phyloP scores from a whole-genome alignment of 225 moss, liverwort and hornwort species.

The Physcomitrium patens region DNA sequence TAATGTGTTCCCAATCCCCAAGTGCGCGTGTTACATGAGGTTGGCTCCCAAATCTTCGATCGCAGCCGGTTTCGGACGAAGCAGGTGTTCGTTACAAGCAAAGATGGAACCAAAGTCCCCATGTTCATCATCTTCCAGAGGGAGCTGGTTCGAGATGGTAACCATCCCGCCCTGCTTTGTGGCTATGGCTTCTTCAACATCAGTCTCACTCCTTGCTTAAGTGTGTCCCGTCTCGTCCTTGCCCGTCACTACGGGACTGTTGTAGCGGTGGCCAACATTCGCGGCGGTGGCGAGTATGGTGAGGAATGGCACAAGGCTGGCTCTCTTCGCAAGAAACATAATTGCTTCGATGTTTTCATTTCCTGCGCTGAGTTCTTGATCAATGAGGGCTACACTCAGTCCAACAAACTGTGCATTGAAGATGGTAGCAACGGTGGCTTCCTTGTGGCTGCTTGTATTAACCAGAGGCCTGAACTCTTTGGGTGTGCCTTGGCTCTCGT shows the following conservation, averaged over 20 bases:
- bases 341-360: conserved; percentile 91
- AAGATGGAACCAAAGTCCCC: conserved; percentile 78
- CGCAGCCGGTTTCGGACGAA: conserved; percentile 73
- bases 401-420: conserved; percentile 85
- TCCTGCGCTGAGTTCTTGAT: conserved; percentile 72
- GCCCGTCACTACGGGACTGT: conserved; percentile 79
- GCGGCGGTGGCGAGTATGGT: conserved; percentile 95
- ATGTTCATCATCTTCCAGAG: conserved; percentile 78
- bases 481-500: conserved; percentile 92
- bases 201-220: conserved; percentile 84
- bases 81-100: conserved; percentile 83
- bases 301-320: conserved; percentile 97
- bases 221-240: conserved; percentile 73
- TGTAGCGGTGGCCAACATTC: conserved; percentile 82
- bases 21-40: conserved; percentile 65
- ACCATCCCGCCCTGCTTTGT: conserved; percentile 75
- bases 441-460: conserved; percentile 88
- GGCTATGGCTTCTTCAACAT: conserved; percentile 94
- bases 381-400: conserved; percentile 71
- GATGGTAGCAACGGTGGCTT: conserved; percentile 93
- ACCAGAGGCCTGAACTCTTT: conserved; percentile 90
- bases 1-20: conserved; percentile 43
- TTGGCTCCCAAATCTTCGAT: conserved; percentile 58
- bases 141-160: conserved; percentile 62
- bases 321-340: conserved; percentile 78